Evolutionary conservation across 2,329 filamentous ascomycete genomes (phyloP).

Genomic region (Penicillium vulpinum): DNA sequence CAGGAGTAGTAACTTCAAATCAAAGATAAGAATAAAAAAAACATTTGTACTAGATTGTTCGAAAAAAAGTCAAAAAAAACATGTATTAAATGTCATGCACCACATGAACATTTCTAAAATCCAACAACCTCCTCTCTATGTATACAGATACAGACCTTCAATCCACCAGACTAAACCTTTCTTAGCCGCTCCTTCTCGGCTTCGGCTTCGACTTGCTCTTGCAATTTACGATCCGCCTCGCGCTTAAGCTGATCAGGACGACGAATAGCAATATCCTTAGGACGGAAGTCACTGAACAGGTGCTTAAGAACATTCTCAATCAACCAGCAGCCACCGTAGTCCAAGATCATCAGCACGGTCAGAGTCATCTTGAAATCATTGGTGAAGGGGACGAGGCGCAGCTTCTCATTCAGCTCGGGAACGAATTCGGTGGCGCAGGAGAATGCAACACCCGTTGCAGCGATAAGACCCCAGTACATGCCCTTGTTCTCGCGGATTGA

Average conservation of each 20-base stretch:
- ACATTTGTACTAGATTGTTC: background rate
- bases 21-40: slow-evolving; percentile 49
- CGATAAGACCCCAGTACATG: slow-evolving; percentile 96
- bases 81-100: slow-evolving; percentile 19
- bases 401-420: slow-evolving; percentile 89
- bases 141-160: slow-evolving; percentile 20
- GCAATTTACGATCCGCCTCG: slow-evolving; percentile 68
- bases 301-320: slow-evolving; percentile 85
- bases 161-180: slow-evolving; percentile 26
- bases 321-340: slow-evolving; percentile 82
- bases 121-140: slow-evolving; percentile 21
- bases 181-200: slow-evolving; percentile 38
- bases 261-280: slow-evolving; percentile 88
- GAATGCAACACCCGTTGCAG: slow-evolving; percentile 87
- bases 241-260: slow-evolving; percentile 81
- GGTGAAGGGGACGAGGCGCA: slow-evolving; percentile 88
- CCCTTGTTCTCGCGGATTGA: slow-evolving; percentile 91
- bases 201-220: slow-evolving; percentile 52
- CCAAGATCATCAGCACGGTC: slow-evolving; percentile 79
- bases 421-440: slow-evolving; percentile 92
- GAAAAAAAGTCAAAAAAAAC: slow-evolving; percentile 8
- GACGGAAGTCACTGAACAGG: slow-evolving; percentile 84
- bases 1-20: too few relatives aligned
- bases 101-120: slow-evolving; percentile 17
- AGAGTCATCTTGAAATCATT: slow-evolving; percentile 86